Conservation (phyloP, 2,329 filamentous ascomycete species). For the Pyrenophora seminiperda region DNA sequence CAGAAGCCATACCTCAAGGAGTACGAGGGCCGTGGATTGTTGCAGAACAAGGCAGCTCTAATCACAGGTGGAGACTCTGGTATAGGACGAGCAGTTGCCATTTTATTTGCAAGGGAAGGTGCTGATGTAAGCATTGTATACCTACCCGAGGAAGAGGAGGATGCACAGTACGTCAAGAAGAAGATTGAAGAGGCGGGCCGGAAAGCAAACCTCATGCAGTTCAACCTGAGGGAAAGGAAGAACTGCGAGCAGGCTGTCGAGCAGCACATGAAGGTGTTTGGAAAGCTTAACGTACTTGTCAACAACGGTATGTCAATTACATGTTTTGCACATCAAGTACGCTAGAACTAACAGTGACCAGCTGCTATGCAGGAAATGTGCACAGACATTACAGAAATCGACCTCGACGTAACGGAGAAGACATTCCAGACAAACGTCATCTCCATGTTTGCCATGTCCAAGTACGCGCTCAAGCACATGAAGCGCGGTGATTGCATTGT, state of each 20-base stretch:
- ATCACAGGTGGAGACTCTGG: constrained; percentile 81
- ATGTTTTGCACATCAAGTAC: background rate
- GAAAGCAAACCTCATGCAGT: constrained; percentile 49
- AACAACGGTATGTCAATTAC: constrained; percentile 22
- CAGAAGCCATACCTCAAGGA: constrained; percentile 29
- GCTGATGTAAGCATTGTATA: constrained; percentile 74
- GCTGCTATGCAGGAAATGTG: constrained; percentile 63
- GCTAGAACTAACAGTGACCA: constrained; percentile 7
- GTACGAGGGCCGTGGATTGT: constrained; percentile 25
- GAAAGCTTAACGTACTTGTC: constrained; percentile 65
- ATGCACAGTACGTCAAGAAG: constrained; percentile 73
- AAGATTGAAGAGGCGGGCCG: constrained; percentile 67
- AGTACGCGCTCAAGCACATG: constrained; percentile 75
- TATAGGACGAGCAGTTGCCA: constrained; percentile 73
- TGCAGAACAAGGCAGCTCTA: constrained; percentile 50
- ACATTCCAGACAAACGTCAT: constrained; percentile 77
- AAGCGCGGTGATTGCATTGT: constrained; percentile 72
- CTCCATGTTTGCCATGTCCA: constrained; percentile 75
- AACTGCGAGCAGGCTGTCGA: constrained; percentile 72
- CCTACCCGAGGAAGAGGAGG: constrained; percentile 72
- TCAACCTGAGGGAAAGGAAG: constrained; percentile 66
- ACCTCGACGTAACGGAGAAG: constrained; percentile 60
- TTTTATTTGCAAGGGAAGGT: constrained; percentile 79
- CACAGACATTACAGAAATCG: constrained; percentile 59
- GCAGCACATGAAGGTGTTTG: constrained; percentile 66